phyloP scores from a whole-genome alignment of 805 yeast genomes.

The Barnettozyma populi region DNA sequence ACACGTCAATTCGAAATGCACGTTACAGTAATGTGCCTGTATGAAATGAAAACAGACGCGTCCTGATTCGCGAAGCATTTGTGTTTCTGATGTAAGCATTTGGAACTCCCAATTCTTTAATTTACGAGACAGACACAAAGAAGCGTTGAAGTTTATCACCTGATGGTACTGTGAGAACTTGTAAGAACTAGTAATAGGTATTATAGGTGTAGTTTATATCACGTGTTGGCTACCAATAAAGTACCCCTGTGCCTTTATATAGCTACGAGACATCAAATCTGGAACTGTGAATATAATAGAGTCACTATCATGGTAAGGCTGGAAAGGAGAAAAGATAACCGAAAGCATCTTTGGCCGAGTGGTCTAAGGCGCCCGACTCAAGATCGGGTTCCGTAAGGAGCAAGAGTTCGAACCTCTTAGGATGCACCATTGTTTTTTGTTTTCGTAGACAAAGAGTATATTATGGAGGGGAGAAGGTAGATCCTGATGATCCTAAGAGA shows the following conservation, averaged over 20 bases:
- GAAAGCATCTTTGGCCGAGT: slow-evolving; percentile 3
- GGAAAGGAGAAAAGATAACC: no score
- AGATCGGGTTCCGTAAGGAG: slow-evolving; percentile 6
- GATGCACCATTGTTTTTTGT: slow-evolving; percentile 4
- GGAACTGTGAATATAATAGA: no score
- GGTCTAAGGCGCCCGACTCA: slow-evolving; percentile 6
- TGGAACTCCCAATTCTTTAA: neutral
- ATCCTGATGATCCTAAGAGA: no score
- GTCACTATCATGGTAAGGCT: no score
- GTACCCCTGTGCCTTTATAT: no score
- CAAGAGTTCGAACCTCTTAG: slow-evolving; percentile 6
- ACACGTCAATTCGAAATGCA: neutral
- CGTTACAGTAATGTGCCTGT: neutral
- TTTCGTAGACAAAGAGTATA: no score
- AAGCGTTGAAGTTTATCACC: neutral
- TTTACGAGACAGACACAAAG: neutral
- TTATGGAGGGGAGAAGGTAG: no score
- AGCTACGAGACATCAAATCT: no score
- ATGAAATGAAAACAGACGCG: neutral
- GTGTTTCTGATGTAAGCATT: neutral
- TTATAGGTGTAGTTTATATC: no score
- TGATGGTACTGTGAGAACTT: no score
- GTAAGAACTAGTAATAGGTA: no score
- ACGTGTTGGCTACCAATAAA: no score
- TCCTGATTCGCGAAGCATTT: neutral